Conservation (phyloP, 305 asterid genomes). For the Rubia peregrina region DNA sequence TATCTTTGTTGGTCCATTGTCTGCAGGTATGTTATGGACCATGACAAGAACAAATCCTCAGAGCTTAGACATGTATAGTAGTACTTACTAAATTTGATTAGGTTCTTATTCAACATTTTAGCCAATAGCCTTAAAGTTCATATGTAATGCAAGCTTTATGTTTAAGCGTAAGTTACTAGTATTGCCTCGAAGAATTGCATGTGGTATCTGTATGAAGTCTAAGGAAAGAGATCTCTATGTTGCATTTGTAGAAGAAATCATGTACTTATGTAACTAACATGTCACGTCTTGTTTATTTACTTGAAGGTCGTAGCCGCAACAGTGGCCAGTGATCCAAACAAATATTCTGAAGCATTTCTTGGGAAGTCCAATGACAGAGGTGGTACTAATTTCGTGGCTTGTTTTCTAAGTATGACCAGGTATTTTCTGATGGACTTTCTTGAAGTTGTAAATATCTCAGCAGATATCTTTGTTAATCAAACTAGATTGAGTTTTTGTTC, state of each 20-base stretch:
- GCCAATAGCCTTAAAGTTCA: not conserved
- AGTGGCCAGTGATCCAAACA: too few relatives aligned
- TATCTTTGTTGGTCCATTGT: too few relatives aligned
- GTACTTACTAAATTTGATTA: not conserved
- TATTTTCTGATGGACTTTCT: too few relatives aligned
- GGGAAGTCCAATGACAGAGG: too few relatives aligned
- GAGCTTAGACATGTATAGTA: too few relatives aligned
- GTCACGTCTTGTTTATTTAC: not conserved
- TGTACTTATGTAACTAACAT: not conserved
- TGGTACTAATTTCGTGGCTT: too few relatives aligned
- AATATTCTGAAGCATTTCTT: too few relatives aligned
- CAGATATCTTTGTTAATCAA: not conserved
- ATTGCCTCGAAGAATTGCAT: not conserved
- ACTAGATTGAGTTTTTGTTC: not conserved
- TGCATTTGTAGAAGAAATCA: not conserved
- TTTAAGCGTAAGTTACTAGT: not conserved
- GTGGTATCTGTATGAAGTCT: not conserved
- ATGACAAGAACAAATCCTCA: too few relatives aligned
- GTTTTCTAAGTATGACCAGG: too few relatives aligned
- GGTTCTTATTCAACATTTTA: not conserved
- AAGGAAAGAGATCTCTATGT: not conserved
- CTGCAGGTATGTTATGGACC: too few relatives aligned
- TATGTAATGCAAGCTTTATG: not conserved
- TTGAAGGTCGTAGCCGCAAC: constrained; percentile 71
- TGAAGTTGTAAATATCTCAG: constrained; percentile 16